Percentiles rank a stretch among this genome's conserved stretches.
Evolutionary conservation across 306 rosid genomes (phyloP).

Genomic region (Ammopiptanthus mongolicus): DNA sequence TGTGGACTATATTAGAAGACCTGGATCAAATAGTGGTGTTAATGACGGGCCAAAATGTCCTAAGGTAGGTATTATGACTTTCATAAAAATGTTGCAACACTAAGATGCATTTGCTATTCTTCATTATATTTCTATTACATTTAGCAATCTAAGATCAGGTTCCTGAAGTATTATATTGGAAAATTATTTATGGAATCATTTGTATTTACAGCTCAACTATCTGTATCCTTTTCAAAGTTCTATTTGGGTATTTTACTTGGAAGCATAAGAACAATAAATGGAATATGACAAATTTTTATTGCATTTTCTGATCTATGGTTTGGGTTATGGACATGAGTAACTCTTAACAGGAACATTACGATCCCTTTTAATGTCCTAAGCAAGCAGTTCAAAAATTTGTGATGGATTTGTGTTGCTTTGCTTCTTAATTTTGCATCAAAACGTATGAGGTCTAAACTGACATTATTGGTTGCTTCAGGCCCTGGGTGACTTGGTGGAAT

Average conservation of each 20-base stretch:
- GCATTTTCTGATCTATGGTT: not conserved
- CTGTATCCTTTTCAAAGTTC: constrained; percentile 13
- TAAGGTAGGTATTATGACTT: constrained; percentile 48
- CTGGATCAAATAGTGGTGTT: constrained; percentile 16
- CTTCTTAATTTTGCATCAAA: constrained; percentile 14
- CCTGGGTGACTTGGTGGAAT: constrained; percentile 88
- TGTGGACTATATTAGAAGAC: constrained; percentile 37
- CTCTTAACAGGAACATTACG: not conserved
- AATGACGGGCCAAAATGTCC: constrained; percentile 69
- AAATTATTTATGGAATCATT: not conserved
- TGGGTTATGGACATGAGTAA: not conserved
- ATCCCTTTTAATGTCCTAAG: not conserved
- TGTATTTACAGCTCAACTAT: not conserved
- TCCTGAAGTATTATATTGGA: not conserved
- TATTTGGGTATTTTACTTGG: not conserved
- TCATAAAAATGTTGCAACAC: not conserved
- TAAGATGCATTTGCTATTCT: not conserved
- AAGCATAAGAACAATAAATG: not conserved
- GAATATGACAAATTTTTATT: not conserved
- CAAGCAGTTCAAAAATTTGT: not conserved
- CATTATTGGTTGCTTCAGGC: constrained; percentile 50
- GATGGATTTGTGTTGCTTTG: constrained; percentile 4
- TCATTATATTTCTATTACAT: not conserved
- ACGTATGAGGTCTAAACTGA: not conserved
- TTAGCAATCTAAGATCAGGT: not conserved